A percentile compares a stretch with the other conserved stretches of the same genome.
Conservation (phyloP, 129 eudicot species). For the Flaveria brownii region DNA sequence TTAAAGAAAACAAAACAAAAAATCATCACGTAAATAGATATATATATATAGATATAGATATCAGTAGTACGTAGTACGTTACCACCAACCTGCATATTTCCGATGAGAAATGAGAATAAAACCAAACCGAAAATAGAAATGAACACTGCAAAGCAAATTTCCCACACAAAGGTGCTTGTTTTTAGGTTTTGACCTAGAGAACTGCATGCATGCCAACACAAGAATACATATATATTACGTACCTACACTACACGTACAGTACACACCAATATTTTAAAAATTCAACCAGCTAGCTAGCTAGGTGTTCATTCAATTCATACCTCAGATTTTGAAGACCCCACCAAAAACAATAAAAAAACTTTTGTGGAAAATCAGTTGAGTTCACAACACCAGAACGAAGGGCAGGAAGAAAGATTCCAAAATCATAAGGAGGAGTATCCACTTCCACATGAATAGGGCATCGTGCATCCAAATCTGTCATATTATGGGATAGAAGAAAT, state of each 20-base stretch:
- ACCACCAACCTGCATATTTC: conserved; percentile 88
- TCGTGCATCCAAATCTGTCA: conserved; percentile 34
- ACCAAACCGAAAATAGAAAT: conserved; percentile 90
- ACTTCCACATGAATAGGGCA: conserved; percentile 52
- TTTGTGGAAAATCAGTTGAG: conserved; percentile 76
- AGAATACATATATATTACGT: too few species aligned
- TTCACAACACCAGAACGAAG: conserved; percentile 83
- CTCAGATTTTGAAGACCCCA: conserved; percentile 99
- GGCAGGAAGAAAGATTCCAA: conserved; percentile 90
- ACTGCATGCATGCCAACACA: conserved; percentile 42
- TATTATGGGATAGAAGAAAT: not conserved
- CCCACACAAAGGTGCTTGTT: conserved; percentile 90
- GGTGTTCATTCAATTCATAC: conserved; percentile 31
- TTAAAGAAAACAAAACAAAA: too few species aligned
- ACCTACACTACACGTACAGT: too few species aligned
- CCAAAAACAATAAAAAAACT: conserved; percentile 96
- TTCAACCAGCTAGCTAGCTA: not conserved
- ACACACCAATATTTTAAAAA: not conserved
- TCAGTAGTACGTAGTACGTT: not conserved
- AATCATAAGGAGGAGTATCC: conserved; percentile 58
- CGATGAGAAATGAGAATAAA: conserved; percentile 82
- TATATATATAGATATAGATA: not conserved
- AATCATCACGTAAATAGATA: not conserved
- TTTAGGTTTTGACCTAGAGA: conserved; percentile 88
- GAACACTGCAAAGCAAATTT: conserved; percentile 81